Base-by-base conservation (phyloP, 768 basidiomycete species). In the Pleurotus tuber-regium region DNA sequence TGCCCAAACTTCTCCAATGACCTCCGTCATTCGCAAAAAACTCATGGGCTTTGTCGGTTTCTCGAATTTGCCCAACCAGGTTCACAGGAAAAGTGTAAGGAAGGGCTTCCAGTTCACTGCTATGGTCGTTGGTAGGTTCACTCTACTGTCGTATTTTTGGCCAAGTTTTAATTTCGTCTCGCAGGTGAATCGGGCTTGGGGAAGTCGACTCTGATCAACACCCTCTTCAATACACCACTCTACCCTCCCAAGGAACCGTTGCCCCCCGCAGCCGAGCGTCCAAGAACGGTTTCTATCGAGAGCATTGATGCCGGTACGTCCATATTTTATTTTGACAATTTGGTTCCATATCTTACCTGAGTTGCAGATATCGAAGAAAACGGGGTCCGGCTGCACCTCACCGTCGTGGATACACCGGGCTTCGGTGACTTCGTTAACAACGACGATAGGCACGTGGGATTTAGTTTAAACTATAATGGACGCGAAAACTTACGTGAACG, bases 381-480 rank as follows among this genome's bases (percentile, higher is more conserved):
- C 54, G 96, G 95, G 53, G 97, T 98, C 35, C 84, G 95, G 59
- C 83, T 98, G 38, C 93, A 94, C 65, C 74, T 99, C 51, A 98
- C 94, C n/a, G 96, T 99, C 55, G 97, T 99, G 57, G 97, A 99
- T 67, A 99, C 95, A 24, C 97, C 97, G 51, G 97, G 97, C 28
- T 99, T 98, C 64, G 97, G 97, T 55, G 97, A 99, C 69, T 98
- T 97, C 69, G 95, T 98, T 65, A 98, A 99, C 78, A 99, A 99
- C 68, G 92, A 97, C 61, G 93, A 97, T 64, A 94, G 94, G 93
- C 92, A 56, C 58, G 72, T 48, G 46, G 31, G 46, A 48, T 24
- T 33, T 57, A 60, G n/a, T 43, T 42, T 41, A 19, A 33, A 16
- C 31, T 24, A 18, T 28, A 44, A 47, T 44, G 43, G 51, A 59